Evolutionary conservation across 345 rosid species (phyloP).

Genomic region (Lagerstroemia speciosa): DNA sequence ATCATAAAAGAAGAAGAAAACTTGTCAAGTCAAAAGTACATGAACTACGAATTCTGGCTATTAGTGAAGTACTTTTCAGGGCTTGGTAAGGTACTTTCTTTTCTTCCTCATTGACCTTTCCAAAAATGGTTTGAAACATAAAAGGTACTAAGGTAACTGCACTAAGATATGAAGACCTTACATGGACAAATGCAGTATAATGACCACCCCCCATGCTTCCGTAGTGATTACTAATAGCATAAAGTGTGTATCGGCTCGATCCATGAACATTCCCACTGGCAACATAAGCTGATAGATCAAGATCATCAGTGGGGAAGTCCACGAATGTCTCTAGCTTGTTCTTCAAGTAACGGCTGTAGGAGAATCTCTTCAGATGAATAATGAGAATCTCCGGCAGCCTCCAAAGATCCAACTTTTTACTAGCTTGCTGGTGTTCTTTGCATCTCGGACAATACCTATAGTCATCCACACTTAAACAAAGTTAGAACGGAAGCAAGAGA

Average conservation of each 20-base stretch:
- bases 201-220: constrained; percentile 99
- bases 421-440: constrained; percentile 83
- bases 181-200: constrained; percentile 96
- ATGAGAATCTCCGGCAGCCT: constrained; percentile 91
- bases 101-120: background rate
- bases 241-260: constrained; percentile 69
- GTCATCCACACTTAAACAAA: constrained; percentile 7
- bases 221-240: constrained; percentile 92
- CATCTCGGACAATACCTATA: constrained; percentile 91
- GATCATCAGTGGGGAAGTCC: constrained; percentile 83
- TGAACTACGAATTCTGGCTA: background rate
- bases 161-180: constrained; percentile 33
- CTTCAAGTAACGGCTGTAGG: constrained; percentile 74
- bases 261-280: constrained; percentile 40
- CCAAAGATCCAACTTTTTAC: constrained; percentile 95
- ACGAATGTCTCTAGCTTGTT: constrained; percentile 91
- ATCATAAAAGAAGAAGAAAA: constrained; percentile 5
- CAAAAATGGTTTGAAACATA: background rate
- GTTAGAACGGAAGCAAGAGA: constrained; percentile 11
- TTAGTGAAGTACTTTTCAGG: background rate
- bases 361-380: constrained; percentile 89
- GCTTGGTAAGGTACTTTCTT: background rate
- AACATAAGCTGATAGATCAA: constrained; percentile 71
- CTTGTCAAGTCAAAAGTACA: background rate
- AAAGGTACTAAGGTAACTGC: background rate